Evolutionary conservation across 78 protist genomes (phyloP), one percentile per base, ranked within the genome.

Genomic region (Dictyostelium firmibasis): DNA sequence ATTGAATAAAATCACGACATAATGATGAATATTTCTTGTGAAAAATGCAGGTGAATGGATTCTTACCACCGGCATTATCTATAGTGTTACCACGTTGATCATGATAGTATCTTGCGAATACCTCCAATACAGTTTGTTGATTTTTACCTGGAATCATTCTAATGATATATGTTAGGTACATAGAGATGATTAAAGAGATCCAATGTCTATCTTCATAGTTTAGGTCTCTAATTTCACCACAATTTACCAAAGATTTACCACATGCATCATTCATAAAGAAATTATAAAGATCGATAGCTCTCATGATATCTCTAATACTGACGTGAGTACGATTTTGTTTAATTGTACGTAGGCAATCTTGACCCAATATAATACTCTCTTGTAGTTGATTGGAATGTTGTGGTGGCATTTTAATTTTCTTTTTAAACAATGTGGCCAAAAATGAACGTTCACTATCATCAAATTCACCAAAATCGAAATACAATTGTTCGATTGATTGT

Each of bases 251-350:
- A 23, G 50, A 43, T 11, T n/a, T 41, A 31, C 83, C 83, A 77
- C 83, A 77, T 41, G 62, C 23, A n/a, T 77, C 31, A 0, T 77
- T 35, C 50, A 20, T 60, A 64, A 95, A 95, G 86, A 85, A 95
- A 3, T 57, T 25, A 33, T 95, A 95, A 0, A 95, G 13, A 70
- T 87, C 94, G 2, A 89, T 53, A 1, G 79, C 86, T 69, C 97
- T 25, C 16, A 27, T 75, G 8, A 95, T 64, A 35, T 95, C 97
- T 44, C 97, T 87, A 35, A 95, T 95, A 38, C 85, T 67, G 0
- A 89, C 97, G 83, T 83, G 91, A 31, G 83, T 89, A 31, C 94
- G 50, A 23, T 44, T 18, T 35, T 89, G 94, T 14, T 89, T 62
- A 0, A 38, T 36, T 0, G 7, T 43, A 62, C 94, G 43, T 29